These are phyloP conservation scores for Naumovozyma baii DNA, from an alignment of 805 yeast species.

Conservation along the genomic window DNA sequence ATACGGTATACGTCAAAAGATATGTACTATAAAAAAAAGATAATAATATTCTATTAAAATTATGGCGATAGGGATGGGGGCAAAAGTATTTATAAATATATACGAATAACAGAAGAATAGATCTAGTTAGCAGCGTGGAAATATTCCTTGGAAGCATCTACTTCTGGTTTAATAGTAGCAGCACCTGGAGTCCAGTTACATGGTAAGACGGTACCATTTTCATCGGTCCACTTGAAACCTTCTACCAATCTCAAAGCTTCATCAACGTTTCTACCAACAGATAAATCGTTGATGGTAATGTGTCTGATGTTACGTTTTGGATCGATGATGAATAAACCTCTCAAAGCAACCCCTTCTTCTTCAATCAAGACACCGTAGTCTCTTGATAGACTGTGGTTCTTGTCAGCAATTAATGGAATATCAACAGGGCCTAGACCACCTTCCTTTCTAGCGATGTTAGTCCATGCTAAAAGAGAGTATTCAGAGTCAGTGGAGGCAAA, in stretches of 20 bases:
- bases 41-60: no score
- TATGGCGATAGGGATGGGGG: not conserved
- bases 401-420: slow-evolving; percentile 93
- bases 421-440: slow-evolving; percentile 96
- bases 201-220: slow-evolving; percentile 99
- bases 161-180: slow-evolving; percentile 82
- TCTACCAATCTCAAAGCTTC: slow-evolving; percentile 96
- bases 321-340: slow-evolving; percentile 97
- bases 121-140: slow-evolving; percentile 56
- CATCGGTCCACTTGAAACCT: slow-evolving; percentile 99
- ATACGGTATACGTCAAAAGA: no score
- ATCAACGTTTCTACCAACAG: slow-evolving; percentile 98
- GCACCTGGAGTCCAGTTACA: slow-evolving; percentile 98
- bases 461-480: slow-evolving; percentile 96
- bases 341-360: slow-evolving; percentile 93
- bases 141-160: slow-evolving; percentile 69
- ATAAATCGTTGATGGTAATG: slow-evolving; percentile 94
- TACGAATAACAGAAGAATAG: not conserved
- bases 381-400: slow-evolving; percentile 87
- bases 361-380: slow-evolving; percentile 97
- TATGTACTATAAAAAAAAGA: no score
- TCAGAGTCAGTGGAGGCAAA: slow-evolving; percentile 98
- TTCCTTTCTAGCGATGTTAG: slow-evolving; percentile 89
- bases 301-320: slow-evolving; percentile 94
- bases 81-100: not conserved